Base-by-base conservation (phyloP, 192 early-diverging fungal genomes). In the Mortierella alpina region DNA sequence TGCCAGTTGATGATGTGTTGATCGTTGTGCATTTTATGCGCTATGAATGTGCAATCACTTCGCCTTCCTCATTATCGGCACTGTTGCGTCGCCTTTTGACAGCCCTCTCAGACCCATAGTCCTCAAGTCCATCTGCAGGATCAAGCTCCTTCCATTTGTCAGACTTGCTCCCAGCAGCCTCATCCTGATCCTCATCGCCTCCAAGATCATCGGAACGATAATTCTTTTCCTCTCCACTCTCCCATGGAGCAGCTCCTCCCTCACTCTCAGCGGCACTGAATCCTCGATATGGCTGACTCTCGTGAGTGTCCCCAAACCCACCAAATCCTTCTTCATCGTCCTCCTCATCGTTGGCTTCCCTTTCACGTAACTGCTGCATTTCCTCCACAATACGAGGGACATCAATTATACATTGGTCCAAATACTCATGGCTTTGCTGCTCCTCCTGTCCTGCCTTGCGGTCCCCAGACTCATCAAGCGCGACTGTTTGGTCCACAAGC, bases 201-300 rank as follows among this genome's bases (percentile, higher is more conserved):
- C 51, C 46, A 13, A 72, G 42, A 41, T 72, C 70, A 49, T 72
- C 70, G 22, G 70, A 72, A 1, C 70, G 61, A 64, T 63, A 63
- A 40, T 52, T 40, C 41, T 42, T 53, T 52, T 62, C 59, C 6
- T 61, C 68, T 31, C 31, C 31, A 3, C 31, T 31, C 31, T 31
- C 31, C 31, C 31, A 31, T 3, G 31, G 3, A 31, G 56, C 61
- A 13, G 48, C 62, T 8, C 45, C 45, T 14, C 44, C 60, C 4
- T 64, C 61, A 9, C 39, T 44, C 8, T n/a, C 61, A 14, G 31
- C 31, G 31, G 31, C 31, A 3, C 31, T 31, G 31, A 31, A 3
- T n/a, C 23, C 14, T 52, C 49, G 22, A 52, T 20, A n/a, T 63
- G 44, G 18, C 7, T 49, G 22, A n/a, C 18, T 15, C 46, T 42